Evolutionary conservation across 2,329 filamentous ascomycete species (phyloP), one percentile per base, ranked within the genome.

Genomic region (Penicillium digitatum): DNA sequence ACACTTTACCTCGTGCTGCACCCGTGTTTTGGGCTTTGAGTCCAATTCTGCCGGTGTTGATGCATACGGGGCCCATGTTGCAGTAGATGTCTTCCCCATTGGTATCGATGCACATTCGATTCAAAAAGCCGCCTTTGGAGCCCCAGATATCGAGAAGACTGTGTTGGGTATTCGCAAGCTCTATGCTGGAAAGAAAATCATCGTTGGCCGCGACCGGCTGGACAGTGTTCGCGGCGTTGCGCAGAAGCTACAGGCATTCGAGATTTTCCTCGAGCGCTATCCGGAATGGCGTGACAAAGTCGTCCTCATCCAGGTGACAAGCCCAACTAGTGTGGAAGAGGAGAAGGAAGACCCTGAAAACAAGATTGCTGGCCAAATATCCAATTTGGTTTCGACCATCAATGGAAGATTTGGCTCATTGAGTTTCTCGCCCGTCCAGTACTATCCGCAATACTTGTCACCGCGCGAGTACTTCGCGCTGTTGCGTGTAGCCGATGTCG

Each of bases 191-290:
- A 95, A 93, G 77, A 95, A 95, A 76, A 87, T 97, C 65, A 96
- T 97, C 64, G 91, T 97, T 52, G 93, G 93, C 11, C 86, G 93
- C 64, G 93, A 97, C 72, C 87, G 93, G n/a, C 78, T 97, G 48
- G 93, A 97, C 72, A 93, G 89, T 65, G 90, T 95, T 42, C 84
- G 92, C 59, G 93, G 94, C 68, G 92, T 97, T 14, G 87, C 90
- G n/a, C 93, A 96, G 74, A 97, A 97, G 75, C 80, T 97, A 31
- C 89, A 95, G 77, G 93, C 92, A 0, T 97, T 96, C 70, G 90
- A 96, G 73, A 83, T 88, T 55, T 96, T 97, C 77, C 81, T 97
- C 37, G 89, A 95, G 67, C 82, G 87, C 59, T 95, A 94, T 69
- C 92, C 93, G 2, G 87, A 96, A 72, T 96, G 91, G 92, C 85